These are phyloP conservation scores for Podaxis rugospora DNA, from an alignment of 768 basidiomycete genomes.

Conservation along the genomic window DNA sequence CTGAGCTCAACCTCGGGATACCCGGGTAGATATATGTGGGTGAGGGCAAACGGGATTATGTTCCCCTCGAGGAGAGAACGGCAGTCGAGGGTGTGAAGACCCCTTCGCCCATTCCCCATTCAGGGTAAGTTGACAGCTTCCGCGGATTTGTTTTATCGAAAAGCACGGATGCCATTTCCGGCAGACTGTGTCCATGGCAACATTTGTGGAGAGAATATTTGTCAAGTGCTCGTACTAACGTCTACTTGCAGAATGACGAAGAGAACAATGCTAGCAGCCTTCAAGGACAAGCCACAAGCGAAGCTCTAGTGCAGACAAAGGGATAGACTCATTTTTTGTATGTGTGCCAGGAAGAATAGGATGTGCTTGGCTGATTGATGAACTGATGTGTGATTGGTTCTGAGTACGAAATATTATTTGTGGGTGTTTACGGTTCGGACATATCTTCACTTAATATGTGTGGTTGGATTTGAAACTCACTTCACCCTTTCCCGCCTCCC, in stretches of 20 bases:
- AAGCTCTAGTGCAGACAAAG: slow-evolving; percentile 32
- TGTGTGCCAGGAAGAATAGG: neutral
- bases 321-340: slow-evolving; percentile 3
- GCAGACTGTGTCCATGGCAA: slow-evolving; percentile 35
- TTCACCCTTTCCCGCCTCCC: slow-evolving; percentile 20
- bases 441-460: neutral
- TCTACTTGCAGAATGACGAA: slow-evolving; percentile 51
- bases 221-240: neutral
- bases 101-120: slow-evolving; percentile 63
- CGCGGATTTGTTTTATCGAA: neutral
- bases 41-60: slow-evolving; percentile 67
- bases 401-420: slow-evolving; percentile 2
- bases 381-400: slow-evolving; percentile 14
- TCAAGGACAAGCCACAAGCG: slow-evolving; percentile 44
- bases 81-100: slow-evolving; percentile 51
- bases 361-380: slow-evolving; percentile 11
- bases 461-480: slow-evolving; percentile 18
- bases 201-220: slow-evolving; percentile 10
- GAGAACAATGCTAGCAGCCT: slow-evolving; percentile 59
- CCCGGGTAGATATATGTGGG: slow-evolving; percentile 71
- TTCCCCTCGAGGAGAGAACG: slow-evolving; percentile 56
- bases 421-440: slow-evolving; percentile 1
- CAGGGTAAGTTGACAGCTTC: slow-evolving; percentile 53
- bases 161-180: slow-evolving; percentile 4
- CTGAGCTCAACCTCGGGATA: slow-evolving; percentile 3